A percentile compares a stretch with the other conserved stretches of the same genome.
These are phyloP conservation scores for Xerocomellus dryophilus DNA, from an alignment of 768 basidiomycete species.

Conservation along the genomic window DNA sequence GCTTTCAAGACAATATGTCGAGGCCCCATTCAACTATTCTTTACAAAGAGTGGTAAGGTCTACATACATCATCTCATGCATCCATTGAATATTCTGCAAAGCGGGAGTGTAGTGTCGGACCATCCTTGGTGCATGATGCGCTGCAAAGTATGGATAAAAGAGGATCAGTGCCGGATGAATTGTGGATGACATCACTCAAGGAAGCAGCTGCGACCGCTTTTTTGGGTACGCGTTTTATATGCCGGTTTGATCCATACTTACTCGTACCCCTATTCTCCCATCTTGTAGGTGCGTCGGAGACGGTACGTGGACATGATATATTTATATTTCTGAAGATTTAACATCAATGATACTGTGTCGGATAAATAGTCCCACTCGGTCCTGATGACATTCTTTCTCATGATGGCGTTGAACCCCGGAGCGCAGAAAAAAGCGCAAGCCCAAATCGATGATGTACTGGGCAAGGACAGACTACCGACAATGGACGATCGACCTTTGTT, in stretches of 20 bases:
- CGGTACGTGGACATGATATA: too few species aligned
- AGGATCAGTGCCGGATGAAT: not conserved
- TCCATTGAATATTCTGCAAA: too few species aligned
- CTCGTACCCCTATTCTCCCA: too few species aligned
- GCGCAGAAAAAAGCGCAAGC: slow-evolving; percentile 5
- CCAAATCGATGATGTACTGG: slow-evolving; percentile 9
- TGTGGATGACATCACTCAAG: not conserved
- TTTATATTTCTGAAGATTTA: too few species aligned
- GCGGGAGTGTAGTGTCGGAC: too few species aligned
- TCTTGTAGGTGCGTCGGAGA: too few species aligned
- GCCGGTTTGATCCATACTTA: too few species aligned
- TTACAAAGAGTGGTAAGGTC: too few species aligned
- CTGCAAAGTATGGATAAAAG: not conserved
- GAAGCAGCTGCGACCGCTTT: not conserved
- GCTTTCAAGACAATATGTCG: too few species aligned
- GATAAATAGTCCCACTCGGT: not conserved
- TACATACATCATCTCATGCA: too few species aligned
- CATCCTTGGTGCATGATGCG: not conserved
- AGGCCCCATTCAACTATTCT: too few species aligned
- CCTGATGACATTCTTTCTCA: not conserved
- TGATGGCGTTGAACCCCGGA: slow-evolving; percentile 1
- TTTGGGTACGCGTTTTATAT: not conserved
- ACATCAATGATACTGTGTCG: too few species aligned
- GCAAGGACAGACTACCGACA: slow-evolving; percentile 2
- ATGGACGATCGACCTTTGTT: slow-evolving; percentile 8